Evolutionary conservation across 1,139 yeast species (phyloP).

Genomic region (Geotrichum europaeum): DNA sequence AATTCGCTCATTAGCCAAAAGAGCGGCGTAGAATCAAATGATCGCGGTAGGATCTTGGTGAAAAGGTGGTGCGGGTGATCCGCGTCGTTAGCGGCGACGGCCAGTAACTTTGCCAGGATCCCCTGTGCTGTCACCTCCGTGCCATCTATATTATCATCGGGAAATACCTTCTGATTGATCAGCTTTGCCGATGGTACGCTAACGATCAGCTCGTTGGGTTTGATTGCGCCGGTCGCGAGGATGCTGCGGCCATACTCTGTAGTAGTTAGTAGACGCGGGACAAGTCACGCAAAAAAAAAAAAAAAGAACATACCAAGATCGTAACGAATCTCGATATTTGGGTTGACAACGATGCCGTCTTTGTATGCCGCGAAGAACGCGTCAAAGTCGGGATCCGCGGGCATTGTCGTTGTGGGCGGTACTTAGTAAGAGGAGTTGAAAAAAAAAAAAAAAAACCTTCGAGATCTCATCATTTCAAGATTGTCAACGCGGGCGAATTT

Average conservation of each 20-base stretch:
- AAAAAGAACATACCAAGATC: background rate
- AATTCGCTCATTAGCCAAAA: constrained; percentile 3
- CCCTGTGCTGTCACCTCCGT: constrained; percentile 10
- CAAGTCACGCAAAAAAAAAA: background rate
- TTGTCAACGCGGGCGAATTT: background rate
- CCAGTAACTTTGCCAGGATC: constrained; percentile 1
- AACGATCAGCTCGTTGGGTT: constrained; percentile 5
- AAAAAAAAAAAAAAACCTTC: background rate
- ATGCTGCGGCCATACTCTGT: constrained; percentile 5
- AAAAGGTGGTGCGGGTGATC: constrained; percentile 8
- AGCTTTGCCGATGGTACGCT: constrained; percentile 1
- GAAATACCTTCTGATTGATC: background rate
- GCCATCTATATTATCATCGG: background rate
- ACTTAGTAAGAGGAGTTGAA: background rate
- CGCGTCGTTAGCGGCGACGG: background rate
- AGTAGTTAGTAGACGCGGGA: background rate
- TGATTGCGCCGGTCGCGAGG: background rate
- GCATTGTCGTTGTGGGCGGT: background rate
- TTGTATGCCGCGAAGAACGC: background rate
- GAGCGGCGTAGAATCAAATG: constrained; percentile 13
- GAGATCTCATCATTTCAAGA: background rate
- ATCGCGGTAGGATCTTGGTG: constrained; percentile 10
- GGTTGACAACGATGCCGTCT: background rate
- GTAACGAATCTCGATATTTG: background rate
- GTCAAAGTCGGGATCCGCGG: background rate